Evolutionary conservation across 2,329 filamentous ascomycete genomes (phyloP).

Genomic region (Trichoderma semiorbis): DNA sequence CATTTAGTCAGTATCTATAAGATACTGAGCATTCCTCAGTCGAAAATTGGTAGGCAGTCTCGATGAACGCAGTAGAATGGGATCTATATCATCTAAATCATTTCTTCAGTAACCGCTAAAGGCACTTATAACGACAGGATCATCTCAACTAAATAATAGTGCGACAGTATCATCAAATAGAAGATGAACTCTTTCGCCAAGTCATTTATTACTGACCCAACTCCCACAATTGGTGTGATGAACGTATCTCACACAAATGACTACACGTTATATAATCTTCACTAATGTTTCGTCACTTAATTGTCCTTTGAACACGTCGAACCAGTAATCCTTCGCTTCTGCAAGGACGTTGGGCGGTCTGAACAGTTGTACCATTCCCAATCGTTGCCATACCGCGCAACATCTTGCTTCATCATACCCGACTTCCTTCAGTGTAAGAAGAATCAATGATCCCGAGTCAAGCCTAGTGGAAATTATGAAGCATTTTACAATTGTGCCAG

Average conservation of each 20-base stretch:
- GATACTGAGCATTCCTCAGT: background rate
- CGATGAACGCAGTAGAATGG: background rate
- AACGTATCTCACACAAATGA: fast-evolving
- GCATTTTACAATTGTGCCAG: background rate
- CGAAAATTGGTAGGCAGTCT: no score
- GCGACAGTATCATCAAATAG: no score
- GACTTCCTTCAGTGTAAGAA: background rate
- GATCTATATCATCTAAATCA: background rate
- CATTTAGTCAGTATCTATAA: background rate
- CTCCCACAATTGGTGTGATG: no score
- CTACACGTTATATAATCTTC: background rate
- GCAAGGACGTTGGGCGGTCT: background rate
- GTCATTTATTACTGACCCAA: background rate
- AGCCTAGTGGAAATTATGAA: constrained; percentile 12
- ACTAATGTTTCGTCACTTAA: background rate
- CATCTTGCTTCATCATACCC: background rate
- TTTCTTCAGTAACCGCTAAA: no score
- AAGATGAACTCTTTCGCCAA: background rate
- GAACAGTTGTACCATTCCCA: background rate
- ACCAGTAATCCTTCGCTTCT: background rate
- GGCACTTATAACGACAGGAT: no score
- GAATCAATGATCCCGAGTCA: background rate
- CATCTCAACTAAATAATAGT: no score
- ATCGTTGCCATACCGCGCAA: background rate
- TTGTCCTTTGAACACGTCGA: background rate